These are phyloP conservation scores for Globisporangium uncinulatum DNA, from an alignment of 352 stramenopile species.

Conservation along the genomic window DNA sequence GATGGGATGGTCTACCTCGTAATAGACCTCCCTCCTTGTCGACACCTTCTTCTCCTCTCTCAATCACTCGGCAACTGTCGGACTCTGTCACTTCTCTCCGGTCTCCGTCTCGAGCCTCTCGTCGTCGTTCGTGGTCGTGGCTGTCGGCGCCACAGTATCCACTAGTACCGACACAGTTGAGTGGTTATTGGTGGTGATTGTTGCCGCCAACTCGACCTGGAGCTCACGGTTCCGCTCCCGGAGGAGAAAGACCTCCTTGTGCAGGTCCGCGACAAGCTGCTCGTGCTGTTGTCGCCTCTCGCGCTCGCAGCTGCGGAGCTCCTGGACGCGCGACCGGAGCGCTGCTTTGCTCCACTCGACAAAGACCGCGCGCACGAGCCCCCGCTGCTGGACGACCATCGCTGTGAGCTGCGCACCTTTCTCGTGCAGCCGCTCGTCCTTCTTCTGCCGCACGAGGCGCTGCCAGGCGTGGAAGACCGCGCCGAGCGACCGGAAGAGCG, in stretches of 20 bases:
- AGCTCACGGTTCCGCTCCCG: conserved; percentile 24
- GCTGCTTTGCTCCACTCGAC: conserved; percentile 43
- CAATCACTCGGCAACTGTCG: too few species aligned
- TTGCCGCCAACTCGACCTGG: conserved; percentile 7
- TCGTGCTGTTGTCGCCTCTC: conserved; percentile 23
- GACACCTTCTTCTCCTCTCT: too few species aligned
- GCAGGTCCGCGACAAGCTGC: conserved; percentile 24
- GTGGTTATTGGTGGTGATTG: background rate
- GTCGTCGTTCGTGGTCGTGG: background rate
- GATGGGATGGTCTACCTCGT: background rate
- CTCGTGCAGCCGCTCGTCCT: conserved; percentile 34
- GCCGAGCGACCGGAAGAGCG: conserved; percentile 42
- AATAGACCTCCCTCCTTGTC: too few species aligned
- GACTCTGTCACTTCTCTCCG: too few species aligned
- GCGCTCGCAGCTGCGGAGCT: conserved; percentile 20
- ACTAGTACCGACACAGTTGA: background rate
- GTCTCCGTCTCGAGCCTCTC: too few species aligned
- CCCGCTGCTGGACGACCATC: conserved; percentile 45
- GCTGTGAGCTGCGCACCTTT: conserved; percentile 50
- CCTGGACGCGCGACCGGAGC: conserved; percentile 15
- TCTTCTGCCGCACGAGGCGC: conserved; percentile 21
- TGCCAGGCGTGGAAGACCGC: conserved; percentile 57
- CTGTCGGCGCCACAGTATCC: background rate
- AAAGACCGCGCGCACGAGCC: conserved; percentile 40
- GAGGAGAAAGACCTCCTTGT: conserved; percentile 35